Conservation (phyloP, 129 eudicot genomes). For the Solidago caesia region DNA sequence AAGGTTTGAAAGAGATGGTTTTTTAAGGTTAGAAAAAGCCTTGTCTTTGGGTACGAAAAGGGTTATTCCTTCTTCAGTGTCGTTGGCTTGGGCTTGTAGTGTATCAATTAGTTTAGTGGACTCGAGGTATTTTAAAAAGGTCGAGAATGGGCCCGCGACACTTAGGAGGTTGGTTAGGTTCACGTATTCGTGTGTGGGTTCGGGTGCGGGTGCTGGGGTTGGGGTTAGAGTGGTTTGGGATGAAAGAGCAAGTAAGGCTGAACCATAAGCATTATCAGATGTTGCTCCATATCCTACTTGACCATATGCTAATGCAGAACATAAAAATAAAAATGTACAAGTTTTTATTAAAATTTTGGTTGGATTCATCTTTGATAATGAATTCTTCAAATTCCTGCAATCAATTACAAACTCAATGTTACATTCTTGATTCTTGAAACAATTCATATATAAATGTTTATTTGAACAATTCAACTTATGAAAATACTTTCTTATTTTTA, state of each 20-base stretch:
- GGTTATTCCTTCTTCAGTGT: slow-evolving; percentile 77
- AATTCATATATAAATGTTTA: neutral
- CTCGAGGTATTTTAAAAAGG: slow-evolving; percentile 62
- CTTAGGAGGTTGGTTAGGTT: slow-evolving; percentile 65
- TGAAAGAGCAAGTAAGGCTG: slow-evolving; percentile 26
- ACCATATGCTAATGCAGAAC: slow-evolving; percentile 40
- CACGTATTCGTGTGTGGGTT: slow-evolving; percentile 52
- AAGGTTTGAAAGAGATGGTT: slow-evolving; percentile 61
- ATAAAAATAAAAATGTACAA: slow-evolving; percentile 36
- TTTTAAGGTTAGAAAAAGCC: slow-evolving; percentile 57
- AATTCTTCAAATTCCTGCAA: slow-evolving; percentile 22
- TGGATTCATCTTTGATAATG: slow-evolving; percentile 12
- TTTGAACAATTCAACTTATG: neutral
- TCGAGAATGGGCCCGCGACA: slow-evolving; percentile 75
- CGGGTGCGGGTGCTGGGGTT: slow-evolving; percentile 59
- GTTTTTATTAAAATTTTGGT: slow-evolving; percentile 19
- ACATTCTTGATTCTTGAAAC: neutral
- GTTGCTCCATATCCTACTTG: slow-evolving; percentile 33
- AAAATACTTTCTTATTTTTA: too few species aligned
- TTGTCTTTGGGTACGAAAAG: slow-evolving; percentile 67
- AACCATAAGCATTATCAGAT: slow-evolving; percentile 12
- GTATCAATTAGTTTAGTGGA: slow-evolving; percentile 67
- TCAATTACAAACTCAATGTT: slow-evolving; percentile 2
- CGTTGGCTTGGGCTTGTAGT: slow-evolving; percentile 71
- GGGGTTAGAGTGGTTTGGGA: slow-evolving; percentile 24